Evolutionary conservation across 192 early-diverging fungal species (phyloP), one percentile per base, ranked within the genome.

Genomic region (Entrophospora sp.): DNA sequence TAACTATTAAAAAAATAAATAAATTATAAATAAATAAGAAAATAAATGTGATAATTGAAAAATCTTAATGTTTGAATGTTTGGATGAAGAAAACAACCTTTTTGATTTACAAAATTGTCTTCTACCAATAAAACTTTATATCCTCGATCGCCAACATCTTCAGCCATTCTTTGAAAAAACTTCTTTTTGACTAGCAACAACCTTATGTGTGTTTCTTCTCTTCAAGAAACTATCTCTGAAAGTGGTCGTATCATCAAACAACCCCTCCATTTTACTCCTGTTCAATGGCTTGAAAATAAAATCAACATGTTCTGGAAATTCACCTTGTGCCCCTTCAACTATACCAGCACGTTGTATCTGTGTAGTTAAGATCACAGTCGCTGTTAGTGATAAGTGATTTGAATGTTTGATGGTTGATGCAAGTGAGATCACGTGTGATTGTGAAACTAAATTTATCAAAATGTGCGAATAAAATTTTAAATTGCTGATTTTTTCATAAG

Each of bases 231-330:
- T 56, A 14, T 66, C 66, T 35, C 67, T 58, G 13, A 49, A 63
- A 12, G 51, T n/a, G 60, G 73, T 45, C 35, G 59, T 56, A 49
- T 70, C 69, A 5, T 69, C 72, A 73, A 77, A 77, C 16, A 74
- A 78, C 53, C 75, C 67, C 56, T 71, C 67, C 3, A 83, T 44
- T 58, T 80, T 83, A 24, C 76, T 73, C 48, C 77, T 69, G 16
- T 77, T 83, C 59, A 83, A 22, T 1, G 81, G 81, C 38, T 83
- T 83, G 69, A 80, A 83, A 8, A 83, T 75, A 70, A 79, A 83
- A 35, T 78, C 81, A 34, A 73, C 71, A 10, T 63, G 70, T 5
- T 61, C 25, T 8, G 76, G 76, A 8, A 77, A 61, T 64, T 68
- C 44, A 70, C 69, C 37, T 74, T 70, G 43, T 36, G 24, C 6